Conservation (phyloP, 305 asterid species). For the Solanum hybrid region DNA sequence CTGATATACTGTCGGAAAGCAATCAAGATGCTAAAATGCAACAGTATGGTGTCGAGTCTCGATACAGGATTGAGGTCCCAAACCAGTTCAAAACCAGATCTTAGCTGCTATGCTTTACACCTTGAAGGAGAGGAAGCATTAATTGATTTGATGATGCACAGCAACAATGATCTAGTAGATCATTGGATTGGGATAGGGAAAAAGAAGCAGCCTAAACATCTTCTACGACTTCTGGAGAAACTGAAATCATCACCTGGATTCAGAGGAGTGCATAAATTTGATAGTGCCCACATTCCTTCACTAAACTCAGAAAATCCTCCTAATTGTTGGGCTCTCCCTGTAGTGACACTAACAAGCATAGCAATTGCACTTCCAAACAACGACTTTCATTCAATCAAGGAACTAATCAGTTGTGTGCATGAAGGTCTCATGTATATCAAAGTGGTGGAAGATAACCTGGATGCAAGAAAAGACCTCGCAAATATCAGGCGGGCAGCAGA, state of each 20-base stretch:
- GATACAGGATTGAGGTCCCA: conserved; percentile 27
- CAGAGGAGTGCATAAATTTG: conserved; percentile 50
- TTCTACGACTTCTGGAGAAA: conserved; percentile 40
- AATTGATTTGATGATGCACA: conserved; percentile 46
- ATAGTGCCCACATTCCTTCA: conserved; percentile 42
- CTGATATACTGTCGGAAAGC: conserved; percentile 22
- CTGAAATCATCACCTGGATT: conserved; percentile 35
- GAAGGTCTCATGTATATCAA: conserved; percentile 50
- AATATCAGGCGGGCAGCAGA: conserved; percentile 60
- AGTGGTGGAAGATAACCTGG: conserved; percentile 37
- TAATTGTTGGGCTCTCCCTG: conserved; percentile 85
- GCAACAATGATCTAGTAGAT: conserved; percentile 33
- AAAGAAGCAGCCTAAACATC: conserved; percentile 48
- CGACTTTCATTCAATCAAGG: conserved; percentile 22
- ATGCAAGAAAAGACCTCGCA: conserved; percentile 22
- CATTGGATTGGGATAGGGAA: conserved; percentile 56
- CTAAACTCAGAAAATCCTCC: conserved; percentile 60
- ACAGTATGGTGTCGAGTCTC: not conserved
- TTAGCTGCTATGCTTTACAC: conserved; percentile 50
- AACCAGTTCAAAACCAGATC: conserved; percentile 29
- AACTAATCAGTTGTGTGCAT: conserved; percentile 33
- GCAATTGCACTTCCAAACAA: conserved; percentile 45
- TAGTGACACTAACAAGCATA: conserved; percentile 71
- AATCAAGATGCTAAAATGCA: not conserved
- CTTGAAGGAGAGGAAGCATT: conserved; percentile 73